These are phyloP conservation scores for Triangularia verruculosa DNA, from an alignment of 2,329 filamentous ascomycete genomes.

Conservation along the genomic window DNA sequence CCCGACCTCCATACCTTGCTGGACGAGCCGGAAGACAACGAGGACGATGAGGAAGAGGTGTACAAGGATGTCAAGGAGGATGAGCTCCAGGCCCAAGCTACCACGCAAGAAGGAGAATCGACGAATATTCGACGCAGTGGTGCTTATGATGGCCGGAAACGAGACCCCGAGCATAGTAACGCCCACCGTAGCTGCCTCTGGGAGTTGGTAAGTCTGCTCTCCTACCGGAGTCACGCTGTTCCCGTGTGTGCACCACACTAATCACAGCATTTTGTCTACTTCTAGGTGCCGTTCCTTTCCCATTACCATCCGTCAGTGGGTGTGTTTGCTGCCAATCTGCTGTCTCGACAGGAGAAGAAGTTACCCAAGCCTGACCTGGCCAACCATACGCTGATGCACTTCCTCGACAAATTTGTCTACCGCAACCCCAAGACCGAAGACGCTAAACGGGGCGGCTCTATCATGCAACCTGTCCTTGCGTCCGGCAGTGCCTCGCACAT, in stretches of 20 bases:
- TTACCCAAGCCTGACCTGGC: constrained; percentile 87
- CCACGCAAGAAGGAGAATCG: constrained; percentile 28
- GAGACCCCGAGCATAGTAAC: constrained; percentile 87
- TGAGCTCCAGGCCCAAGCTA: constrained; percentile 51
- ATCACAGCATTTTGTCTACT: constrained; percentile 22
- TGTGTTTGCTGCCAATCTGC: constrained; percentile 71
- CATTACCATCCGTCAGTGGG: constrained; percentile 95
- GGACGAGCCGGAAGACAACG: constrained; percentile 74
- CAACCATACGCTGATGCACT: constrained; percentile 87
- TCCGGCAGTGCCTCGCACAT: constrained; percentile 53
- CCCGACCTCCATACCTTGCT: constrained; percentile 76
- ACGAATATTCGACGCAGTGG: constrained; percentile 20
- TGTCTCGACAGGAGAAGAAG: constrained; percentile 62
- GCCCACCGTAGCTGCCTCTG: constrained; percentile 92
- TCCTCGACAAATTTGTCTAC: constrained; percentile 98
- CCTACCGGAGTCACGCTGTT: not conserved
- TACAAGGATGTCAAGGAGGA: constrained; percentile 56
- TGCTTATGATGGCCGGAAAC: constrained; percentile 81
- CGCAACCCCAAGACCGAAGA: constrained; percentile 77
- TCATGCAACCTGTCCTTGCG: constrained; percentile 85
- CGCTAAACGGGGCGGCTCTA: constrained; percentile 72
- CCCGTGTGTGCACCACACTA: not conserved
- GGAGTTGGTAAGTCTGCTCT: constrained; percentile 65
- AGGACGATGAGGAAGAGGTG: constrained; percentile 68
- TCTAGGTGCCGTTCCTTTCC: constrained; percentile 60